Evolutionary conservation across 2,329 filamentous ascomycete species (phyloP), one percentile per base, ranked within the genome.

Genomic region (Aurifilum marmelostoma): DNA sequence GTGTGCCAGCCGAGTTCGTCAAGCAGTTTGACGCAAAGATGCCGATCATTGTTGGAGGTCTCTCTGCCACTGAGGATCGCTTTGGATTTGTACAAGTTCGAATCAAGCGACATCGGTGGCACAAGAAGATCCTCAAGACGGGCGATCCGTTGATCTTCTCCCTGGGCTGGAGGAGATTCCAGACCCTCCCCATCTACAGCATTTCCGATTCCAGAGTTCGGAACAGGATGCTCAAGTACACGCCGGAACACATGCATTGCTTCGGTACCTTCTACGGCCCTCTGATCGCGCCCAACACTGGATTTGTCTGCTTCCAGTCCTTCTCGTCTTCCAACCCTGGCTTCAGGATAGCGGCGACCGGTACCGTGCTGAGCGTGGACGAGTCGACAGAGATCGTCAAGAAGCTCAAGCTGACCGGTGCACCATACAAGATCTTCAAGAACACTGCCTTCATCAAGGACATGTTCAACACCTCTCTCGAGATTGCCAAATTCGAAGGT

Each of bases 161-260:
- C 1, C 86, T 99, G 58, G 96, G 96, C 56, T 99, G 96, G 96
- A 88, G 96, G 64, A 88, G 96, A 71, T 99, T 99, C 84, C 96
- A 98, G 81, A 91, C 92, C 7, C 84, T 96, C 74, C 95, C 95
- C 24, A 89, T 97, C 70, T 99, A 97, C 87, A 96, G 92, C 81
- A 97, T 96, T 68, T 96, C 93, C 32, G 96, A 98, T 80, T 97
- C 92, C 71, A 89, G 96, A 74, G 97, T 93, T 34, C 88, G 96
- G 72, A 97, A 98, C 81, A 90, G 96, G 68, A 97, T 99, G 95
- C 87, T 99, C 71, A 99, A 99, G 80, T 99, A 99, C 80, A 97
- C 95, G 0, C 97, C 96, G 0, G 97, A 99, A 83, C 96, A 99
- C 78, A 98, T 97, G 94, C 96, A 98, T 82, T 99, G 97, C 82